Conservation (phyloP, 1,139 yeast species). For the Candida smagusa region DNA sequence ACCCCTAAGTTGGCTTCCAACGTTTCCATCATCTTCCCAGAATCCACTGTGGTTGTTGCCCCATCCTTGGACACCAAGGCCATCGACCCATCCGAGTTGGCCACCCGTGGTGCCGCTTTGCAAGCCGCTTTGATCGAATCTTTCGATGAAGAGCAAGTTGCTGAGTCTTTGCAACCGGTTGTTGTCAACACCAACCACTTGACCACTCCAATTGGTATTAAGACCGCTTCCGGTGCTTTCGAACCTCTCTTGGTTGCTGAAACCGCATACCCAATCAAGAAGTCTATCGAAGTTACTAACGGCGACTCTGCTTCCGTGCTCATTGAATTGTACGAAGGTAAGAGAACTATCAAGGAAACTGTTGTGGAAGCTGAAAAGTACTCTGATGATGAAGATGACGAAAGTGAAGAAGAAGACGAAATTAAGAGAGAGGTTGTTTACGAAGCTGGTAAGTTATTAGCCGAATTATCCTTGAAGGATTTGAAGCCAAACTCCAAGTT, state of each 20-base stretch:
- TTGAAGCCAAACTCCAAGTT: constrained; percentile 65
- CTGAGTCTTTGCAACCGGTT: constrained; percentile 80
- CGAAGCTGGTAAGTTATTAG: constrained; percentile 73
- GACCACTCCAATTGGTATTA: constrained; percentile 79
- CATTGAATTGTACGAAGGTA: constrained; percentile 81
- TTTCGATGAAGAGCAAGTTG: constrained; percentile 83
- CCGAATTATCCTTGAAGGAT: constrained; percentile 74
- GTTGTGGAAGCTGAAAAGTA: constrained; percentile 57
- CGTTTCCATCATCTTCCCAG: constrained; percentile 75
- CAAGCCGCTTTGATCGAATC: constrained; percentile 88
- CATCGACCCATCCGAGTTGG: constrained; percentile 81
- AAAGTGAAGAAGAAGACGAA: constrained; percentile 63
- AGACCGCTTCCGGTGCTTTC: constrained; percentile 69
- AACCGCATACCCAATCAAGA: constrained; percentile 91
- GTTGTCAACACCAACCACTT: constrained; percentile 89
- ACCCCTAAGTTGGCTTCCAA: constrained; percentile 87
- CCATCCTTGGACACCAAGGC: constrained; percentile 79
- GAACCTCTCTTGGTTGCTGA: constrained; percentile 74
- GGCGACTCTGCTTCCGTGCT: constrained; percentile 60
- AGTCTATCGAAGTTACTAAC: constrained; percentile 63
- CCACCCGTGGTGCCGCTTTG: constrained; percentile 94
- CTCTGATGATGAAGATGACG: constrained; percentile 41
- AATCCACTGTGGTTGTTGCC: constrained; percentile 69
- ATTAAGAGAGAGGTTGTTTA: constrained; percentile 68
- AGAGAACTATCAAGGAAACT: constrained; percentile 73